Evolutionary conservation across 345 rosid genomes (phyloP).

Genomic region (Populus alba): DNA sequence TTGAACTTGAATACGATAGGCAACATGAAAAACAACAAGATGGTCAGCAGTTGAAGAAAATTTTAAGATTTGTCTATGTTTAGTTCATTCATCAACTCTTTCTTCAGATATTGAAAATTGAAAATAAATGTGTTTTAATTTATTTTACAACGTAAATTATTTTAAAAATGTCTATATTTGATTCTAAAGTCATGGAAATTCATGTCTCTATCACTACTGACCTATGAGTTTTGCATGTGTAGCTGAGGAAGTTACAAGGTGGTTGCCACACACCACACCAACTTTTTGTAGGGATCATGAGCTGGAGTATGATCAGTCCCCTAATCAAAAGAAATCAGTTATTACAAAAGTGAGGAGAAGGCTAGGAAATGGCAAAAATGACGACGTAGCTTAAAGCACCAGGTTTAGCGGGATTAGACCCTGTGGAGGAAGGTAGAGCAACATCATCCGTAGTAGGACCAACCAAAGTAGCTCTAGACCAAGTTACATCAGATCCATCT

Average conservation of each 20-base stretch:
- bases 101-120: background rate
- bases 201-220: background rate
- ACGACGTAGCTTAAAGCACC: conserved; percentile 21
- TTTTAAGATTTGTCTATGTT: background rate
- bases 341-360: conserved; percentile 64
- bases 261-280: conserved; percentile 29
- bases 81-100: background rate
- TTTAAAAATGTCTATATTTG: background rate
- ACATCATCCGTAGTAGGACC: background rate
- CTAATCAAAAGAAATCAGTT: conserved; percentile 54
- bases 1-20: background rate
- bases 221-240: conserved; percentile 8
- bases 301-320: conserved; percentile 38
- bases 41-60: background rate
- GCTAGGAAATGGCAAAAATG: conserved; percentile 52
- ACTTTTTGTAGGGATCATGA: conserved; percentile 32
- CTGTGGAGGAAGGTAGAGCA: background rate
- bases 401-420: conserved; percentile 1
- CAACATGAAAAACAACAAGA: background rate
- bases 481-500: conserved; percentile 10
- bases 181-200: background rate
- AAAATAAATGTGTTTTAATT: background rate
- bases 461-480: conserved; percentile 3
- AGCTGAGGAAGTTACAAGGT: conserved; percentile 42
- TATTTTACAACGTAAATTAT: background rate